Evolutionary conservation across 2,329 filamentous ascomycete genomes (phyloP), one percentile per base, ranked within the genome.

Genomic region (Cordyceps pruinosa): DNA sequence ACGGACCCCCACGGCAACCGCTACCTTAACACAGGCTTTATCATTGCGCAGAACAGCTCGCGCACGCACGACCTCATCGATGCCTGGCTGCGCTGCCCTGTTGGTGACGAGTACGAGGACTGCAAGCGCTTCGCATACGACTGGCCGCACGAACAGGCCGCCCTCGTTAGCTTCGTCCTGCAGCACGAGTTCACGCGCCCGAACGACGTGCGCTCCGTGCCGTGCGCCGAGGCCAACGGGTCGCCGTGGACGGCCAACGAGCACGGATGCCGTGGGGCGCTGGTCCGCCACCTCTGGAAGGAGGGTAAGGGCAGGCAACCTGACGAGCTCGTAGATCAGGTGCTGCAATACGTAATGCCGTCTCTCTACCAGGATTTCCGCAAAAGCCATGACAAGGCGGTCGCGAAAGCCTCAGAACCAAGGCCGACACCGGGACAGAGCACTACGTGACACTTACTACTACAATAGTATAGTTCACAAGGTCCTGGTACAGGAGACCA

Each of bases 21-120:
- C 9, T 65, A 72, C 8, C 64, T 73, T 28, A 77, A 77, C 59
- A 76, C 72, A 5, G 74, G 74, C 6, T 75, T 76, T 58, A 66
- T 77, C 56, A 70, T 76, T 56, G 72, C 73, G 1, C 72, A 75
- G 58, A 59, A 60, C 30, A 58, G 56, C 59, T 30, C 56, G 25
- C 56, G 59, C 15, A 61, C 61, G 23, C 51, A 59, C 34, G 59
- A 61, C 30, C 52, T 62, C 19, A 42, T 62, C 26, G 41, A 58
- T 21, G 56, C 34, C 17, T 59, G 59, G 57, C 49, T 52, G 15
- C 34, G 37, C 35, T 52, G 49, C 49, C 49, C 49, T 21, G 12
- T 5, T 4, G 47, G 47, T 17, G 26, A 13, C 10, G 28, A 52
- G 37, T 30, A 41, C n/a, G 2, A 15, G 13, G 37, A 5, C 35